These are phyloP conservation scores for Phialocephala subalpina DNA, from an alignment of 2,329 filamentous ascomycete species.

Conservation along the genomic window DNA sequence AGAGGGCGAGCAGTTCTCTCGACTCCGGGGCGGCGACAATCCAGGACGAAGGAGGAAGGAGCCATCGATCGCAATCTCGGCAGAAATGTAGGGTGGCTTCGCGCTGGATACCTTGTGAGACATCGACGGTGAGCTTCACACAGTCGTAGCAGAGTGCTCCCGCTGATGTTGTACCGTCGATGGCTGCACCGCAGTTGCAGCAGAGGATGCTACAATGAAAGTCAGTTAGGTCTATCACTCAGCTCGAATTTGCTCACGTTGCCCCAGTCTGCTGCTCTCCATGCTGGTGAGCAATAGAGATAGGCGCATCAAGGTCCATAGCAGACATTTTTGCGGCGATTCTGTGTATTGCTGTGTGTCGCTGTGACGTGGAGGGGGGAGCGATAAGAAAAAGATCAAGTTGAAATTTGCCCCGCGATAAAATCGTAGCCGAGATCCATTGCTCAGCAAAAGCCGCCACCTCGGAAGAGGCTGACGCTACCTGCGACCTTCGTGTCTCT, in stretches of 20 bases:
- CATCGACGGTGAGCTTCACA: slow-evolving; percentile 92
- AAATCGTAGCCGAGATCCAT: slow-evolving; percentile 10
- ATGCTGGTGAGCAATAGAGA: slow-evolving; percentile 54
- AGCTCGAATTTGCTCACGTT: slow-evolving; percentile 54
- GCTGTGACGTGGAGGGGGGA: slow-evolving; percentile 22
- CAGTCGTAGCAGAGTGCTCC: slow-evolving; percentile 96
- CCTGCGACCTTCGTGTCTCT: too few relatives aligned
- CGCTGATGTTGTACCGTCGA: slow-evolving; percentile 86
- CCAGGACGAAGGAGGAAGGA: slow-evolving; percentile 87
- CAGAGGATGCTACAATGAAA: slow-evolving; percentile 78
- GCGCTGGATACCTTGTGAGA: slow-evolving; percentile 88
- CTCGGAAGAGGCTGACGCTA: background rate
- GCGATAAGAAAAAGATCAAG: slow-evolving; percentile 42
- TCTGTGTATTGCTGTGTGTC: slow-evolving; percentile 21
- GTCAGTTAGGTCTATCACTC: slow-evolving; percentile 28
- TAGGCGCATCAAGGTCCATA: slow-evolving; percentile 66
- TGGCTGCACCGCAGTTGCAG: slow-evolving; percentile 95
- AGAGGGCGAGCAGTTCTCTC: slow-evolving; percentile 90
- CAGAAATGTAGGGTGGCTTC: slow-evolving; percentile 92
- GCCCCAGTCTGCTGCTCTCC: slow-evolving; percentile 50
- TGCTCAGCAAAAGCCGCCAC: slow-evolving; percentile 4
- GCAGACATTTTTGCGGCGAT: slow-evolving; percentile 55
- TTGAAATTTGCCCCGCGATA: slow-evolving; percentile 35
- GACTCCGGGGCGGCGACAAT: slow-evolving; percentile 86
- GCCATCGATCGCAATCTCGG: slow-evolving; percentile 93